Evolutionary conservation across 768 basidiomycete species (phyloP), one percentile per base, ranked within the genome.

Genomic region (Royoungia palumana): DNA sequence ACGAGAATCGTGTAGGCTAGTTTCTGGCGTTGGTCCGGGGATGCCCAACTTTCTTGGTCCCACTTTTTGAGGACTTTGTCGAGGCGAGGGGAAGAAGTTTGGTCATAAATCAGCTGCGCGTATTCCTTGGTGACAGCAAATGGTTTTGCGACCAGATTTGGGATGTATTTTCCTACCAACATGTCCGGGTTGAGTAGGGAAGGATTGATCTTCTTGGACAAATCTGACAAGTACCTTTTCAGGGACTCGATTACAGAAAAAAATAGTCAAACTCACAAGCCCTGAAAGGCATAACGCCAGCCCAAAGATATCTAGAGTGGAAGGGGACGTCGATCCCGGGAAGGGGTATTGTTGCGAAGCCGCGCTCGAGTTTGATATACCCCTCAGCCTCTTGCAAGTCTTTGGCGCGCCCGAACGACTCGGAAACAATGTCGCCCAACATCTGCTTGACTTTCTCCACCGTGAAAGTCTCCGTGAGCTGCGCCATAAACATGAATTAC

Each of bases 271-370:
- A 79, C 89, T 71, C 64, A 93, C 89, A 96, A 48, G 92, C 90
- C 58, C 94, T 84, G 89, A 96, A 95, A 10, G 94, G 91, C 84
- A 95, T 79, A 24, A 96, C 94, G 64, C 94, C 94, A 14, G 94
- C 94, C 96, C 96, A 99, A 34, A 99, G 80, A 71, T 98, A 99
- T 51, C 94, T 88, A 4, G 96, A 98, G 69, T 99, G 96, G 89
- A 99, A 99, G 5, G 96, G 96, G 2, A 99, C 96, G 60, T 98
- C 96, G 59, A 99, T 97, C 53, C 95, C 95, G 34, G 94, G 91
- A 34, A 95, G 78, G 35, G 92, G 93, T 49, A 94, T 94, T 17
- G 93, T 94, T 1, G 95, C 95, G 59, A 94, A 96, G 8, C 96
- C 96, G 60, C 96, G 89, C 59, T 99, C 95, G 44, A 99, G 83